phyloP scores from a whole-genome alignment of 106 monocot species.

The Dendrobium chrysotoxum region DNA sequence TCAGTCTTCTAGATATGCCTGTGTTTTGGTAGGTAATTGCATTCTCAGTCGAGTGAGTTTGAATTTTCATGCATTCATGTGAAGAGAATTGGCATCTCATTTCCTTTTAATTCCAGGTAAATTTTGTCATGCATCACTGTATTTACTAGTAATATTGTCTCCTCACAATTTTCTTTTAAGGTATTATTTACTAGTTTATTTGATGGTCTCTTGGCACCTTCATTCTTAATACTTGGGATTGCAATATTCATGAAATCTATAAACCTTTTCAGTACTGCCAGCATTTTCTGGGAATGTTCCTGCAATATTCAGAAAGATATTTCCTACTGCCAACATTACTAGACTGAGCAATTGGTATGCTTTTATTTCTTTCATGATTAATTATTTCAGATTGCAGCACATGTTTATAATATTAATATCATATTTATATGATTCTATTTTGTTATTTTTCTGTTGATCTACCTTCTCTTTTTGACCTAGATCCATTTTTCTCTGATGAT shows the following conservation, averaged over 20 bases:
- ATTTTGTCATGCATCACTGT: not conserved
- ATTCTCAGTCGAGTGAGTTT: not conserved
- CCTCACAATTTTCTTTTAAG: not conserved
- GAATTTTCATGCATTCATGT: not conserved
- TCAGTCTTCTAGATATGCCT: not conserved
- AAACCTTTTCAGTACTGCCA: slow-evolving; percentile 66
- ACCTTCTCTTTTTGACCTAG: not conserved
- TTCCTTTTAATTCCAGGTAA: not conserved
- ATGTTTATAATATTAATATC: not conserved
- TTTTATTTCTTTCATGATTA: not conserved
- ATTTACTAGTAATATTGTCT: not conserved
- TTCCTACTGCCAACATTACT: slow-evolving; percentile 80
- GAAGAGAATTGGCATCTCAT: not conserved
- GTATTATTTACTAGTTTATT: not conserved
- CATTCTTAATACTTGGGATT: not conserved
- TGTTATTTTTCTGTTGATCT: not conserved
- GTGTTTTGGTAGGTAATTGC: not conserved
- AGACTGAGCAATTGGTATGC: slow-evolving; percentile 87
- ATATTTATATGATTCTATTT: not conserved
- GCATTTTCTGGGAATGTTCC: slow-evolving; percentile 99
- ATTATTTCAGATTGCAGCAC: not conserved
- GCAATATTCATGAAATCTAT: not conserved
- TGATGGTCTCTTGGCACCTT: not conserved
- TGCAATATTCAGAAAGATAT: slow-evolving; percentile 56
- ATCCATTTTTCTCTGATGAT: not conserved